Evolutionary conservation across 768 basidiomycete genomes (phyloP), one percentile per base, ranked within the genome.

Genomic region (Lactarius sp.): DNA sequence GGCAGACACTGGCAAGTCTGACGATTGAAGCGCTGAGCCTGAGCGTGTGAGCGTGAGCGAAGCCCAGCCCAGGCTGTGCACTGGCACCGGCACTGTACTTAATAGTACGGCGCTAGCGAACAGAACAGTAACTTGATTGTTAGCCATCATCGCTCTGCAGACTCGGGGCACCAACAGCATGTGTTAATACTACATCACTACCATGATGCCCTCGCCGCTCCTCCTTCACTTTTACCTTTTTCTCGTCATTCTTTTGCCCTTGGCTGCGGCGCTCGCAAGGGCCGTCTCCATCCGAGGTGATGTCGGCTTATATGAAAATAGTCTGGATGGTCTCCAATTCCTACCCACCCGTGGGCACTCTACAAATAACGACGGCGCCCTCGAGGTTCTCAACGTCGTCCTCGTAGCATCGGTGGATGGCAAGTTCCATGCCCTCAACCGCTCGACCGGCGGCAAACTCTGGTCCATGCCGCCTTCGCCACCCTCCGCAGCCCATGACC

Each of bases 351-450:
- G n/a, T 6, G 65, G 57, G 13, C 60, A 62, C 36, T 36, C 60
- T 16, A 20, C 59, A 44, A 61, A 58, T 18, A 64, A 69, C 34
- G 64, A 66, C 18, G 69, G 76, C 49, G 84, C 88, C 61, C 78
- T 85, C 20, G 81, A 87, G 55, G 76, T 96, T 12, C 74, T 94
- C 63, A 89, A 96, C 70, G 82, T 91, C 59, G 89, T 97, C 33
- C 83, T 99, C 18, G 83, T 96, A 12, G 92, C 94, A 1, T 94
- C 94, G 7, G 86, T 99, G 33, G 95, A 98, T 75, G 96, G 96
- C 31, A 92, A 87, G 62, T 86, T 99, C 39, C 95, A 98, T 77
- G 97, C 94, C 0, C 80, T 98, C 67, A 94, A 96, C 71, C 80
- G 96, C 64, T 86, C 88, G 0, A 87, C 88, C 0, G 96, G 96